Evolutionary conservation across 2,329 filamentous ascomycete species (phyloP).

Genomic region (Fusarium verrucosum): DNA sequence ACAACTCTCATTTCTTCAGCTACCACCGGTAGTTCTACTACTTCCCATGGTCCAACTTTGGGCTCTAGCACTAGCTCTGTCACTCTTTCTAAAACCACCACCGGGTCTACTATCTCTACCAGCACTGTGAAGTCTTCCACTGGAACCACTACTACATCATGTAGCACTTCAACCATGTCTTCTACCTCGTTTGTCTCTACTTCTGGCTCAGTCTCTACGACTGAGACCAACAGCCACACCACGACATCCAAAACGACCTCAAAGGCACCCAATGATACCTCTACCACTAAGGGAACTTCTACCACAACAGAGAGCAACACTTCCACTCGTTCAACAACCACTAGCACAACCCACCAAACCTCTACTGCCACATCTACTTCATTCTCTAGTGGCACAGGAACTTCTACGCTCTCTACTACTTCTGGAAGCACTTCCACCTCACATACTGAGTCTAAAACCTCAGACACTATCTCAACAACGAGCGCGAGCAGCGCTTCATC

Average conservation of each 20-base stretch:
- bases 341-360: not conserved
- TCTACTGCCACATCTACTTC: not conserved
- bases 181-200: constrained; percentile 4
- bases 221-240: not conserved
- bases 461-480: not conserved
- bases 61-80: not conserved
- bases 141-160: not conserved
- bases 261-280: not conserved
- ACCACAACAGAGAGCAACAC: not conserved
- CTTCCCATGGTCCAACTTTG: not conserved
- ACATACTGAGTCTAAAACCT: not conserved
- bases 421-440: not conserved
- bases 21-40: not conserved
- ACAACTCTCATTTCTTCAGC: constrained; percentile 1
- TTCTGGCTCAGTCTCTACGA: not conserved
- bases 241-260: not conserved
- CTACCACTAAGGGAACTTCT: not conserved
- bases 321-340: not conserved
- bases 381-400: not conserved
- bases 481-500: not conserved
- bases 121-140: not conserved
- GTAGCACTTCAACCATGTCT: not conserved
- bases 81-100: not conserved
- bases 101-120: not conserved
- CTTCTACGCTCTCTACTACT: not conserved